Conservation (phyloP, 768 basidiomycete species). For the Hydnomerulius pinastri region DNA sequence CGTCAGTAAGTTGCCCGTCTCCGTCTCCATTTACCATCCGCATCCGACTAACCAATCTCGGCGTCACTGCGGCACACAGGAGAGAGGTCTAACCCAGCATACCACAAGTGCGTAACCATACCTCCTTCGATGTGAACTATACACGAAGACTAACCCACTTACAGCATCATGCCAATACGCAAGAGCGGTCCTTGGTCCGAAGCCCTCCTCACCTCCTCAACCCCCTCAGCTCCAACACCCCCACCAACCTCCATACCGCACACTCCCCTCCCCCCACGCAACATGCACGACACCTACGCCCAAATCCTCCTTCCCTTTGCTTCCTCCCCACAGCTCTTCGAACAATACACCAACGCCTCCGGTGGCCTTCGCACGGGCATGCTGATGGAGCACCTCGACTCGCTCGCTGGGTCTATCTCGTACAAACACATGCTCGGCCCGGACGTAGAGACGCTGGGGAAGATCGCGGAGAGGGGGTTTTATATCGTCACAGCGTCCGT, state of each 20-base stretch:
- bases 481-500: conserved; percentile 86
- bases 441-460: conserved; percentile 51
- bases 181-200: conserved; percentile 60
- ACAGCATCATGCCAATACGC: conserved; percentile 58
- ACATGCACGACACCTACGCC: conserved; percentile 74
- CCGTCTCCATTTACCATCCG: conserved; percentile 11
- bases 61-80: conserved; percentile 32
- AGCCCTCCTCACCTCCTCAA: conserved; percentile 45
- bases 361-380: conserved; percentile 73
- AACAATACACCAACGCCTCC: conserved; percentile 69
- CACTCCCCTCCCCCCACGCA: conserved; percentile 42
- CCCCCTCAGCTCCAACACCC: conserved; percentile 17
- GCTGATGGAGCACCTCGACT: conserved; percentile 81
- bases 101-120: conserved; percentile 45
- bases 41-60: no score
- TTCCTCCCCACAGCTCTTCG: conserved; percentile 56
- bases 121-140: neutral
- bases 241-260: conserved; percentile 14
- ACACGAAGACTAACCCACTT: conserved; percentile 9
- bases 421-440: conserved; percentile 83
- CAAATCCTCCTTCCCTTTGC: conserved; percentile 66
- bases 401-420: conserved; percentile 80
- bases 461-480: conserved; percentile 63
- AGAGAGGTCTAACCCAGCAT: conserved; percentile 52
- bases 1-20: conserved; percentile 50